Evolutionary conservation across 2,329 filamentous ascomycete species (phyloP), one percentile per base, ranked within the genome.

Genomic region (Ophiostoma ips): DNA sequence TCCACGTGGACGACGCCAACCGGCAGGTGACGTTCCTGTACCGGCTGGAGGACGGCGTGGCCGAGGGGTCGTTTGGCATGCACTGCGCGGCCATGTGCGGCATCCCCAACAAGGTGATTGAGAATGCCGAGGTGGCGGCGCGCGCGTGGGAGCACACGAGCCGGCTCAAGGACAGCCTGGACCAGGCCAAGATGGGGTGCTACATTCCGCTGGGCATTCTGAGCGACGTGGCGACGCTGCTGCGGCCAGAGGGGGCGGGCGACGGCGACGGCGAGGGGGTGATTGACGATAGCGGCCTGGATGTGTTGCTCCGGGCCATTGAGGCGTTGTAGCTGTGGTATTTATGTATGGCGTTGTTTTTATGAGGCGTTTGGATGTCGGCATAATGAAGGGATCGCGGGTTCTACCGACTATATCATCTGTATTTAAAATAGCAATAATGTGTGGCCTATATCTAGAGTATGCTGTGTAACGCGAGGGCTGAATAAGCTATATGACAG

Each of bases 51-150:
- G 78, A 87, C 13, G 92, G 92, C 2, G 87, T 96, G 10, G 92
- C 92, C 0, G 89, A 96, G 65, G 92, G 92, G 15, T 94, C 87
- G 61, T 98, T 96, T 61, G 92, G 92, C 59, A 98, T 98, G 92
- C 92, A 98, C 65, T 98, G 92, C 62, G 92, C 92, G 1, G 83
- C 87, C 53, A 98, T 98, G 92, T 98, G 92, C 59, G 92, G 92
- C 1, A 96, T 98, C 55, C 79, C 87, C 0, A 71, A 72, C 41
- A 81, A 81, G 50, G 81, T 98, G 15, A 87, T 98, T 54, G 81
- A 89, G 61, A 71, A 84, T 19, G 92, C 92, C 0, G 92, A 98
- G 65, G 77, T 82, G 19, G 92, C 92, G 6, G 92, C 92, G 1
- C 81, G 75, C 58, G 86, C 88, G 60, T 96, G 92, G 88, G 92